Evolutionary conservation across 208 protist genomes (phyloP).

Genomic region (Naegleria lovaniensis): DNA sequence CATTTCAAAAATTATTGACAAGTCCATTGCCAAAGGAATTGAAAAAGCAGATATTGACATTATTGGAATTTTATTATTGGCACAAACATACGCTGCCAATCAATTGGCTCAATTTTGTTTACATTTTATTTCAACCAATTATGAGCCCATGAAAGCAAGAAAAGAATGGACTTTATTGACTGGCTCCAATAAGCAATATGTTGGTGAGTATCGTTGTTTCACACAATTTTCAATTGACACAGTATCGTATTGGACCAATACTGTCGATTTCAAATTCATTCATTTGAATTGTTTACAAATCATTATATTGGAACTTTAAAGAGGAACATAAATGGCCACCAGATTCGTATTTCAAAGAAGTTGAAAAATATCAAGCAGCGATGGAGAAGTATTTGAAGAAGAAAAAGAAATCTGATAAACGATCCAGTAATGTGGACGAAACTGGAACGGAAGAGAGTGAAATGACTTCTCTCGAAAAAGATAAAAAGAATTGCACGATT

Average conservation of each 20-base stretch:
- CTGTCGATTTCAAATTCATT: too few relatives aligned
- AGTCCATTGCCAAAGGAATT: not conserved
- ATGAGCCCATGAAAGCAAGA: slow-evolving; percentile 8
- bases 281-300: too few relatives aligned
- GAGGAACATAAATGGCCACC: slow-evolving; percentile 15
- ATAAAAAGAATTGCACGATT: too few relatives aligned
- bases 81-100: not conserved
- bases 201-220: not conserved
- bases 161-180: not conserved
- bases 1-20: slow-evolving; percentile 20
- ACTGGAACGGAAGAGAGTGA: too few relatives aligned
- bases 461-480: too few relatives aligned
- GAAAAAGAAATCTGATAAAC: not conserved
- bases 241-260: too few relatives aligned
- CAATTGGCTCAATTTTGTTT: slow-evolving; percentile 22
- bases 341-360: not conserved
- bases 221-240: too few relatives aligned
- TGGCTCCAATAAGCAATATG: not conserved
- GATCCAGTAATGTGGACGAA: too few relatives aligned
- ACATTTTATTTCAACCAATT: slow-evolving; percentile 18
- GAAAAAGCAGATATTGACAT: slow-evolving; percentile 22
- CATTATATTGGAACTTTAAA: too few relatives aligned
- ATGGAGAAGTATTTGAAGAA: not conserved
- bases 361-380: not conserved
- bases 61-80: not conserved